Evolutionary conservation across 306 rosid genomes (phyloP).

Genomic region (Comarum palustre): DNA sequence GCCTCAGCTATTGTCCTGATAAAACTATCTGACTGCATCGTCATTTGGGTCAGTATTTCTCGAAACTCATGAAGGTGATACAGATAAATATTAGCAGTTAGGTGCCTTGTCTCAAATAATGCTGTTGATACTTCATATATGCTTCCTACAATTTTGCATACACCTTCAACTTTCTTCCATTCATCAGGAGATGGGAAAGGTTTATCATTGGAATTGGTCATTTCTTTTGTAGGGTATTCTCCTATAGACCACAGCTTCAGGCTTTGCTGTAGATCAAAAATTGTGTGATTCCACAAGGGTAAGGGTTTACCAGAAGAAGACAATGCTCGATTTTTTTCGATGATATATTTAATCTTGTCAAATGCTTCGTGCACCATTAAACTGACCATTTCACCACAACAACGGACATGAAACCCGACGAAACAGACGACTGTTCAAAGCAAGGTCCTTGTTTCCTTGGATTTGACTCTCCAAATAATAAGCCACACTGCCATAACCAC

Average conservation of each 20-base stretch:
- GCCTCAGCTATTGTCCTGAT: neutral
- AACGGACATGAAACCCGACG: neutral
- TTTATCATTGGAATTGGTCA: neutral
- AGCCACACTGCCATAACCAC: neutral
- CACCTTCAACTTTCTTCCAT: constrained; percentile 10
- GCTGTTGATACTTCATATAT: constrained; percentile 21
- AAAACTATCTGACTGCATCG: constrained; percentile 8
- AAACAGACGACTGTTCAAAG: neutral
- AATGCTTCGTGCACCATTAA: constrained; percentile 12
- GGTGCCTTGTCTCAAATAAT: constrained; percentile 15
- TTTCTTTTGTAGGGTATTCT: constrained; percentile 16
- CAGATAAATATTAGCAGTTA: constrained; percentile 11
- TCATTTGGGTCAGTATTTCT: neutral
- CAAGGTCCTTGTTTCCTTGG: neutral
- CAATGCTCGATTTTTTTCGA: neutral
- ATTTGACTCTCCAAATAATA: neutral
- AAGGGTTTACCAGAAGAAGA: neutral
- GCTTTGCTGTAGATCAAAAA: neutral
- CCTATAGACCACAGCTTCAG: constrained; percentile 12
- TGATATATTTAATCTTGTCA: constrained; percentile 1
- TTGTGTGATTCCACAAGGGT: constrained; percentile 14
- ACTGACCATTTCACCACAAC: constrained; percentile 8
- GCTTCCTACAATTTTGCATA: constrained; percentile 21
- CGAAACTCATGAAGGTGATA: constrained; percentile 15
- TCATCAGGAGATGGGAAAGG: constrained; percentile 8